A percentile compares a stretch with the other conserved stretches of the same genome.
Conservation (phyloP, 1,284 basidiomycete species). For the Ustilago lituana region DNA sequence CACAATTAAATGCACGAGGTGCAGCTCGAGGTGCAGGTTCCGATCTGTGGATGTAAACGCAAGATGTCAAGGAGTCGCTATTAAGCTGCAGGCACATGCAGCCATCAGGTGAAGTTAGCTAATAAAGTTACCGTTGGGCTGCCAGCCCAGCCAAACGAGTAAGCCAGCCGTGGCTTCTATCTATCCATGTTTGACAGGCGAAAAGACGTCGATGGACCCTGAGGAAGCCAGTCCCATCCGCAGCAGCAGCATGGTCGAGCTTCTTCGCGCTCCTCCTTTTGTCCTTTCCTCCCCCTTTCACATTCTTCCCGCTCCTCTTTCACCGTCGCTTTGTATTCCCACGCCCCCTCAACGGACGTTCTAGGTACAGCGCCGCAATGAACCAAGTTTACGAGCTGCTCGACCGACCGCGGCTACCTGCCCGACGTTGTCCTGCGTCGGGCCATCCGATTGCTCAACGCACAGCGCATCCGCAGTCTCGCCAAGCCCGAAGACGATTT, state of each 20-base stretch:
- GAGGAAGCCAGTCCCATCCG: too few relatives aligned
- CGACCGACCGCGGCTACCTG: constrained; percentile 49
- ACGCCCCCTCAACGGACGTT: neutral
- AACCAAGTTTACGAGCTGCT: constrained; percentile 39
- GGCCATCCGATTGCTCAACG: constrained; percentile 74
- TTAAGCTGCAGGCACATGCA: too few relatives aligned
- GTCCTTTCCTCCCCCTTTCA: neutral
- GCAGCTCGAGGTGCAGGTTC: constrained; percentile 22
- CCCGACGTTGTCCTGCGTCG: constrained; percentile 70
- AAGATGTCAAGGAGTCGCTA: too few relatives aligned
- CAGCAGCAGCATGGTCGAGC: too few relatives aligned
- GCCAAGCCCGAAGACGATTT: constrained; percentile 72
- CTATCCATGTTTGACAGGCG: too few relatives aligned
- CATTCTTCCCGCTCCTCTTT: neutral
- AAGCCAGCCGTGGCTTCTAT: too few relatives aligned
- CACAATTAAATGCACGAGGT: constrained; percentile 13
- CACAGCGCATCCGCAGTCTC: constrained; percentile 75
- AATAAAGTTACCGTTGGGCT: too few relatives aligned
- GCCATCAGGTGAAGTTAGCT: constrained; percentile 23
- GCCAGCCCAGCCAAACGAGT: too few relatives aligned
- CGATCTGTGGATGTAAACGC: constrained; percentile 32
- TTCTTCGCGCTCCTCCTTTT: neutral
- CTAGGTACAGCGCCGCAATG: constrained; percentile 9
- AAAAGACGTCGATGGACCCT: constrained; percentile 13
- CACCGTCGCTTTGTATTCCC: too few relatives aligned